These are phyloP conservation scores for Pseudohyphozyma bogoriensis DNA, from an alignment of 768 basidiomycete genomes.

Conservation along the genomic window DNA sequence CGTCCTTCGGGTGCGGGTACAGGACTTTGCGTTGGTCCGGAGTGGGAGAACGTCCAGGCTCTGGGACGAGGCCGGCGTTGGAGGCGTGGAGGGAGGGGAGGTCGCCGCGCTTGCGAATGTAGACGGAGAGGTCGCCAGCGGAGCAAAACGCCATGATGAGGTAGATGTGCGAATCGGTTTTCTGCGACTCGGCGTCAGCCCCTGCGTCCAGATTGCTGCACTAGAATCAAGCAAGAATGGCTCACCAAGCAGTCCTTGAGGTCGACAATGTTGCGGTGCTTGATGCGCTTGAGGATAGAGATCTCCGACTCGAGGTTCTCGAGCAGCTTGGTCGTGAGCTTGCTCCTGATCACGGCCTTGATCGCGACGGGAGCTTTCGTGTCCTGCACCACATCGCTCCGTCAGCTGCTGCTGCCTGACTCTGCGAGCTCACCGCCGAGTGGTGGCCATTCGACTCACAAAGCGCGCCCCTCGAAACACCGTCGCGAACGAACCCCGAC, in stretches of 20 bases:
- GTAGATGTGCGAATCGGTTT: conserved; percentile 51
- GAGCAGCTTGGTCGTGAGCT: conserved; percentile 79
- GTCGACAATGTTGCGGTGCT: conserved; percentile 84
- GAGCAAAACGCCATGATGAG: conserved; percentile 97
- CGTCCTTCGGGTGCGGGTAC: conserved; percentile 81
- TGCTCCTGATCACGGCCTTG: conserved; percentile 83
- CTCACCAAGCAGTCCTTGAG: conserved; percentile 83
- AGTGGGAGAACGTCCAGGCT: conserved; percentile 38
- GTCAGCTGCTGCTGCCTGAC: not conserved
- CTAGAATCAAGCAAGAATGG: conserved; percentile 5
- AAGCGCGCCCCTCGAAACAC: conserved; percentile 11
- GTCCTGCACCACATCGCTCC: not conserved
- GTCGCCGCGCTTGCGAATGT: conserved; percentile 94
- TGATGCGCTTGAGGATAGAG: conserved; percentile 84
- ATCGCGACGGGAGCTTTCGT: conserved; percentile 51
- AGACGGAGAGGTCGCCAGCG: conserved; percentile 88
- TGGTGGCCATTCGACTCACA: conserved; percentile 5
- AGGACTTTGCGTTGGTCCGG: conserved; percentile 42
- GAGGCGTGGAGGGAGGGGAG: conserved; percentile 60
- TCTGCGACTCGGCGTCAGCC: conserved; percentile 33
- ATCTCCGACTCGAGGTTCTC: conserved; percentile 99
- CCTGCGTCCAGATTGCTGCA: not conserved
- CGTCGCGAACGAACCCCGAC: conserved; percentile 2
- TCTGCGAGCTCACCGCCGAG: not conserved
- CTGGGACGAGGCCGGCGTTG: conserved; percentile 16